Conservation (phyloP, 163 green algal genomes). For the Chloroidium sp. region DNA sequence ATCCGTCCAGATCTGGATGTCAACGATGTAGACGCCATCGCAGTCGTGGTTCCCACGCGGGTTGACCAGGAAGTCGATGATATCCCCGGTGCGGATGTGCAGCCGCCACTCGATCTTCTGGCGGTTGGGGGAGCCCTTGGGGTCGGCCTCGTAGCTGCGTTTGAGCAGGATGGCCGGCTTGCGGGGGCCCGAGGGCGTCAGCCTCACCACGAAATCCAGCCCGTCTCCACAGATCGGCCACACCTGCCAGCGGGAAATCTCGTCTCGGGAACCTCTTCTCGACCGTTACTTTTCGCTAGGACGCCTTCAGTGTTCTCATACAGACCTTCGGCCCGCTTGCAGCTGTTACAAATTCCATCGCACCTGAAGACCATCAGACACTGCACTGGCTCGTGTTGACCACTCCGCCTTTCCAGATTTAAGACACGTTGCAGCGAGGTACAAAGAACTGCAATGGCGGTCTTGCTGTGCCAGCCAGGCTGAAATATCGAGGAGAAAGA, state of each 20-base stretch:
- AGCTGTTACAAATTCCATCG: no score
- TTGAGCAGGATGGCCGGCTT: slow-evolving; percentile 1
- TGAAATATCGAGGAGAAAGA: no score
- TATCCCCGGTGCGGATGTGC: slow-evolving; percentile 8
- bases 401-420: no score
- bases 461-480: no score
- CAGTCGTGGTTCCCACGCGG: slow-evolving; percentile 12
- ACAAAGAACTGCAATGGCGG: no score
- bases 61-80: slow-evolving; percentile 14
- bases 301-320: no score
- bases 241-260: slow-evolving; percentile 3
- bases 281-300: no score
- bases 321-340: no score
- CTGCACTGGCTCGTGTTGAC: no score
- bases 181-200: background rate
- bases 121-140: slow-evolving; percentile 5
- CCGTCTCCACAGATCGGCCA: slow-evolving; percentile 15
- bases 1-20: slow-evolving; percentile 12
- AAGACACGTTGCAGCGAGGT: no score
- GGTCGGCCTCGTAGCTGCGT: slow-evolving; percentile 3
- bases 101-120: slow-evolving; percentile 14
- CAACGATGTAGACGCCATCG: slow-evolving; percentile 15
- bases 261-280: no score
- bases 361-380: no score
- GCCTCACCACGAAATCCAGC: slow-evolving; percentile 11